Conservation (phyloP, 768 basidiomycete genomes). For the Mycena haematopus region DNA sequence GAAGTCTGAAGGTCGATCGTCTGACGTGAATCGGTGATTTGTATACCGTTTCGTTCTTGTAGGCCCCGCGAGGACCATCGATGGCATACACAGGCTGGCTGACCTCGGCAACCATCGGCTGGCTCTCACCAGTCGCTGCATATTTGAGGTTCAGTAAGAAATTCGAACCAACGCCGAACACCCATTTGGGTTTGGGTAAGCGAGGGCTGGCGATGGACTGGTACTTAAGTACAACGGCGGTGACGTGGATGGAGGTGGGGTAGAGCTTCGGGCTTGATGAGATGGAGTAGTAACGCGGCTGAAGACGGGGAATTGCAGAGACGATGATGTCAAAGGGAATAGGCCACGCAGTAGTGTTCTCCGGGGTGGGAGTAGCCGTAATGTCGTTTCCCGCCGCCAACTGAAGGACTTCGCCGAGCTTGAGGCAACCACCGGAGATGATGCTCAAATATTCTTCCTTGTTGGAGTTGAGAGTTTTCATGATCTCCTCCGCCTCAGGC, state of each 20-base stretch:
- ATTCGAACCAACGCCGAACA: conserved; percentile 93
- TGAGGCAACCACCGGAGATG: conserved; percentile 83
- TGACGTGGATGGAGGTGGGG: conserved; percentile 91
- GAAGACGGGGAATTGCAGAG: conserved; percentile 90
- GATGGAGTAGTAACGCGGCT: conserved; percentile 98
- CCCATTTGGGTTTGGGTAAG: conserved; percentile 61
- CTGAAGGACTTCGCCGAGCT: conserved; percentile 92
- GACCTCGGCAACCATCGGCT: conserved; percentile 49
- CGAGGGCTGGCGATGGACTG: conserved; percentile 64
- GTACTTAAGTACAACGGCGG: conserved; percentile 95
- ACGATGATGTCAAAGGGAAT: conserved; percentile 98
- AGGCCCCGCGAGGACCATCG: conserved; percentile 88
- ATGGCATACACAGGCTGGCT: conserved; percentile 79
- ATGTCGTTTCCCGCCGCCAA: conserved; percentile 85
- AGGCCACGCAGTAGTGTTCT: conserved; percentile 83
- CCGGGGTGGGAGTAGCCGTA: conserved; percentile 57
- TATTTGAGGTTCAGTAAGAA: conserved; percentile 93
- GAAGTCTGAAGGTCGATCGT: conserved; percentile 94
- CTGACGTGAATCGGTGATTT: conserved; percentile 94
- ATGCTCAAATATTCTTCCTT: conserved; percentile 87
- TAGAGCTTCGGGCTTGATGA: conserved; percentile 95
- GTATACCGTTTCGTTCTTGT: conserved; percentile 72
- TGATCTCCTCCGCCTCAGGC: conserved; percentile 72
- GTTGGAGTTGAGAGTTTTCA: conserved; percentile 81
- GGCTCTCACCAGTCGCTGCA: conserved; percentile 65